These are phyloP conservation scores for Aspergillus niger DNA, from an alignment of 2,329 filamentous ascomycete species.

Conservation along the genomic window DNA sequence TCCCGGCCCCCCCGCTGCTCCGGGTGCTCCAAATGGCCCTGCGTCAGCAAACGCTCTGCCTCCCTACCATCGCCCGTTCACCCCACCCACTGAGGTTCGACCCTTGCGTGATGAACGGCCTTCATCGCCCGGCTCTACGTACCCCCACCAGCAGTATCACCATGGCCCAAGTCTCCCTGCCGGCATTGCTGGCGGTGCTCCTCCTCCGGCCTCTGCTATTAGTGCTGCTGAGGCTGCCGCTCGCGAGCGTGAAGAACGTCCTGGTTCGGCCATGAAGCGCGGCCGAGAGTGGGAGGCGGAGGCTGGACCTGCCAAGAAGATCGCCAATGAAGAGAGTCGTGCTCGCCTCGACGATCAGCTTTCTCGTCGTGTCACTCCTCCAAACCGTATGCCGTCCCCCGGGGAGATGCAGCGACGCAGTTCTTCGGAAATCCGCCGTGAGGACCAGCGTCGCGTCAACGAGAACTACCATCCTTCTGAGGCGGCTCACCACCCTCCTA, in stretches of 20 bases:
- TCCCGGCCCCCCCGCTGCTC: constrained; percentile 35
- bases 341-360: constrained; percentile 83
- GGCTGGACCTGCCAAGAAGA: constrained; percentile 70
- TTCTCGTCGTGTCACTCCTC: constrained; percentile 69
- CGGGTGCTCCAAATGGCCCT: constrained; percentile 60
- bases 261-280: constrained; percentile 78
- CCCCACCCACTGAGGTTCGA: constrained; percentile 80
- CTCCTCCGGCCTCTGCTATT: constrained; percentile 64
- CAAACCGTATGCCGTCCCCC: constrained; percentile 62
- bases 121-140: constrained; percentile 86
- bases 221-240: constrained; percentile 69
- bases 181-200: constrained; percentile 69
- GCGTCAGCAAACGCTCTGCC: constrained; percentile 53
- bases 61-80: constrained; percentile 72
- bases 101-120: constrained; percentile 81
- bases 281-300: constrained; percentile 93
- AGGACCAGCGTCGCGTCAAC: constrained; percentile 69
- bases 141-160: constrained; percentile 77
- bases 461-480: constrained; percentile 90
- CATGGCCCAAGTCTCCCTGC: constrained; percentile 68
- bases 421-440: constrained; percentile 70
- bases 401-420: constrained; percentile 72
- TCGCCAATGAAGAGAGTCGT: constrained; percentile 82
- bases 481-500: constrained; percentile 79
- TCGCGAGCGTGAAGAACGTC: constrained; percentile 71